phyloP scores from a whole-genome alignment of 208 protist species.

The Wallacemonas rigidus region DNA sequence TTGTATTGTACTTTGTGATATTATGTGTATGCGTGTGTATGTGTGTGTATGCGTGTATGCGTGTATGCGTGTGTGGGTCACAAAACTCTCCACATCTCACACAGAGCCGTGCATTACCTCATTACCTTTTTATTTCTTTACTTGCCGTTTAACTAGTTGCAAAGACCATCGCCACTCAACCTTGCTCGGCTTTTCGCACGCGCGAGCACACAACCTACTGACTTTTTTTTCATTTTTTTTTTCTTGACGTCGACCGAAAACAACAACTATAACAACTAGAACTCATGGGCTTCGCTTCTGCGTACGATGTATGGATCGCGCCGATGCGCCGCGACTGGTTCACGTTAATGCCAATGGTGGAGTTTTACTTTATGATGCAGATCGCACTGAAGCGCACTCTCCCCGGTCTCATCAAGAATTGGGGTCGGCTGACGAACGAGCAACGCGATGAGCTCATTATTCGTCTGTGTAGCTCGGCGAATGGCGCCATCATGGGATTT shows the following conservation, averaged over 20 bases:
- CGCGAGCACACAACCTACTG: background rate
- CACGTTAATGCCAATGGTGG: conserved; percentile 57
- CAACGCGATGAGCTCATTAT: conserved; percentile 67
- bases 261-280: background rate
- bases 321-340: conserved; percentile 55
- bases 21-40: no score
- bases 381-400: conserved; percentile 31
- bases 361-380: conserved; percentile 64
- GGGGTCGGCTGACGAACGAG: conserved; percentile 26
- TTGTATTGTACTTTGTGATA: no score
- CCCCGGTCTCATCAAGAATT: conserved; percentile 37
- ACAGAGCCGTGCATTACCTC: background rate
- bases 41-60: no score
- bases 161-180: no score
- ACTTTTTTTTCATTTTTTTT: conserved; percentile 28
- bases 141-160: background rate
- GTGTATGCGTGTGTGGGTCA: no score
- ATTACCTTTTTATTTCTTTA: background rate
- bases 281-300: conserved; percentile 57
- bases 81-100: no score
- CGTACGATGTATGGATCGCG: conserved; percentile 66
- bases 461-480: conserved; percentile 63
- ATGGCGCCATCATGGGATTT: conserved; percentile 70
- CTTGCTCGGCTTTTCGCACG: no score
- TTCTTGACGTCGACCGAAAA: background rate